A percentile compares a stretch with the other conserved stretches of the same genome.
phyloP scores from a whole-genome alignment of 1,139 yeast genomes.

The Candida glucosophila region DNA sequence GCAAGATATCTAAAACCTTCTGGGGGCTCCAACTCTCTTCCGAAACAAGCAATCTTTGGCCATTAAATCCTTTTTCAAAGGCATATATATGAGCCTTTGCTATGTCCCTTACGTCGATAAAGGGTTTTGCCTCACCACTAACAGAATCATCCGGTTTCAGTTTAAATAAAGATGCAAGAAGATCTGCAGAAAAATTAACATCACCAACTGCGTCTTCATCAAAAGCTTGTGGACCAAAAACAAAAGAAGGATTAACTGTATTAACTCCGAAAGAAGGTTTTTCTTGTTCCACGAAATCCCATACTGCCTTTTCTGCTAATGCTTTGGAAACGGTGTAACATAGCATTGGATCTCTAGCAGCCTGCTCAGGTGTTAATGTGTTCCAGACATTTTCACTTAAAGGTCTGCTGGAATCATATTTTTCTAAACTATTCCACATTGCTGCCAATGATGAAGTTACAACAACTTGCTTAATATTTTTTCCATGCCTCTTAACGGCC shows the following conservation, averaged over 20 bases:
- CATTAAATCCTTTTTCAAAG: constrained; percentile 16
- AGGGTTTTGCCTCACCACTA: constrained; percentile 21
- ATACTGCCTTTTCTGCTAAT: constrained; percentile 35
- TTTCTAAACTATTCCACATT: constrained; percentile 8
- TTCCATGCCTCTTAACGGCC: constrained; percentile 18
- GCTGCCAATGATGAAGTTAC: constrained; percentile 22
- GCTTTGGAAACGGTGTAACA: constrained; percentile 30
- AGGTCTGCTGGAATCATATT: constrained; percentile 14
- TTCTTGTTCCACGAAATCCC: constrained; percentile 37
- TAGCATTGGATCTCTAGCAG: constrained; percentile 7
- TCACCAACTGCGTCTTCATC: constrained; percentile 14
- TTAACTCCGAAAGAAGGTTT: constrained; percentile 34
- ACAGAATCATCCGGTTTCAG: constrained; percentile 13
- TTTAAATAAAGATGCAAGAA: constrained; percentile 17
- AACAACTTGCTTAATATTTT: constrained; percentile 19
- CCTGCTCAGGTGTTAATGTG: constrained; percentile 12
- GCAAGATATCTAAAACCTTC: constrained; percentile 23
- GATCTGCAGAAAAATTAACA: constrained; percentile 27
- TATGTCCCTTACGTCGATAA: constrained; percentile 33
- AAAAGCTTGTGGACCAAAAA: constrained; percentile 38
- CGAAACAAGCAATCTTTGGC: constrained; percentile 18
- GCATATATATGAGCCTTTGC: constrained; percentile 28
- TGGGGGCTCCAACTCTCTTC: constrained; percentile 25
- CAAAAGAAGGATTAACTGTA: constrained; percentile 38
- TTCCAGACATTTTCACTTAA: constrained; percentile 15